Conservation (phyloP, 2,329 filamentous ascomycete species). For the Fulvia fulva region DNA sequence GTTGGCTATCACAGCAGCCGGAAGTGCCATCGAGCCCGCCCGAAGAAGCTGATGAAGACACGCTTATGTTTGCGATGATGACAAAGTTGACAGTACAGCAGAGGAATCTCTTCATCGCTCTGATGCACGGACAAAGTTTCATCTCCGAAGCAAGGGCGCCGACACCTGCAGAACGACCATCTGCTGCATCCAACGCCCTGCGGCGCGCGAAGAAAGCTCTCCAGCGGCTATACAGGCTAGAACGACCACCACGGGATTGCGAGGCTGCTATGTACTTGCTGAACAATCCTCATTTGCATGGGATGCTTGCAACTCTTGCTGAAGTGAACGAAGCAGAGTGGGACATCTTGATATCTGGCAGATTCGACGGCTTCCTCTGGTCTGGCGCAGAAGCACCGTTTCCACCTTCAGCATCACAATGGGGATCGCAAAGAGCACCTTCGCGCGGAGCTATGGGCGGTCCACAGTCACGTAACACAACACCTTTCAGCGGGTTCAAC, state of each 20-base stretch:
- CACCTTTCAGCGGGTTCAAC: constrained; percentile 58
- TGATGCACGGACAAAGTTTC: constrained; percentile 60
- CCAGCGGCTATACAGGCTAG: constrained; percentile 77
- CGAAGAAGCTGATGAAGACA: constrained; percentile 90
- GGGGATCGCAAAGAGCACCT: constrained; percentile 28
- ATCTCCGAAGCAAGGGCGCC: constrained; percentile 58
- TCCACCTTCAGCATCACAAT: constrained; percentile 30
- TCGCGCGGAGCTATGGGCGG: constrained; percentile 43
- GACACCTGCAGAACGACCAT: constrained; percentile 51
- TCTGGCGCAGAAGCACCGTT: constrained; percentile 70
- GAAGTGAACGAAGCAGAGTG: constrained; percentile 91
- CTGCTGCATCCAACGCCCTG: constrained; percentile 60
- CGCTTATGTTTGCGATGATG: constrained; percentile 85
- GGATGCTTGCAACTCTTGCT: constrained; percentile 79
- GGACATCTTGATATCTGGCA: constrained; percentile 90
- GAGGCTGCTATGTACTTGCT: constrained; percentile 83
- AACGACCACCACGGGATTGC: constrained; percentile 71
- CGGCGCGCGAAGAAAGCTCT: constrained; percentile 72
- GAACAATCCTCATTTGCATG: constrained; percentile 75
- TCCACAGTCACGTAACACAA: constrained; percentile 43
- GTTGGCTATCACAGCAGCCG: constrained; percentile 78
- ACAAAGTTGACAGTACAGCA: constrained; percentile 76
- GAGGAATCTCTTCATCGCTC: constrained; percentile 74
- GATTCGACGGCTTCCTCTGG: constrained; percentile 94
- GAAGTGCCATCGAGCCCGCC: constrained; percentile 71